A percentile compares a stretch with the other conserved stretches of the same genome.
phyloP scores from a whole-genome alignment of 495 filamentous ascomycete species.

The Penicillium roqueforti region DNA sequence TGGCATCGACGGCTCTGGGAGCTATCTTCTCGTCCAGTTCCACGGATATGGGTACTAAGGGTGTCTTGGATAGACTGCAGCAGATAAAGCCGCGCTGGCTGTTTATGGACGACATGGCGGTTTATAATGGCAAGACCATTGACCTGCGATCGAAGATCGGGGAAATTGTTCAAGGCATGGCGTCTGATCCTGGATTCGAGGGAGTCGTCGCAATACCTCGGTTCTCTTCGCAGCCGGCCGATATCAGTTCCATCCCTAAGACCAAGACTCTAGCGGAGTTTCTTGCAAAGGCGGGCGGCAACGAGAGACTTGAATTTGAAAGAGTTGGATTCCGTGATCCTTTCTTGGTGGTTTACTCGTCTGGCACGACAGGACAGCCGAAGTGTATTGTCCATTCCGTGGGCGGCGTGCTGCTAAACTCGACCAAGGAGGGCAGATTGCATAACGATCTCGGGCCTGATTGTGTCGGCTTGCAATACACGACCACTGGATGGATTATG shows the following conservation, averaged over 20 bases:
- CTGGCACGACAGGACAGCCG: slow-evolving; percentile 73
- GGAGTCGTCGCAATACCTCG: slow-evolving; percentile 64
- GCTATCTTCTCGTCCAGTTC: slow-evolving; percentile 67
- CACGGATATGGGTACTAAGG: slow-evolving; percentile 76
- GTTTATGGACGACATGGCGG: slow-evolving; percentile 72
- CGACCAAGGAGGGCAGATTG: slow-evolving; percentile 56
- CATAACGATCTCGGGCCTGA: slow-evolving; percentile 51
- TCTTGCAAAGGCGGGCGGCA: slow-evolving; percentile 38
- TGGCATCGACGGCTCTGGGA: slow-evolving; percentile 62
- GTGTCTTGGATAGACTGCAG: slow-evolving; percentile 66
- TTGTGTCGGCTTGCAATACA: slow-evolving; percentile 53
- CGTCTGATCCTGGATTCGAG: slow-evolving; percentile 52
- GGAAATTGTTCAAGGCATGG: slow-evolving; percentile 60
- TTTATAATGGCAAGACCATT: slow-evolving; percentile 73
- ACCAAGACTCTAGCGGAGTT: slow-evolving; percentile 52
- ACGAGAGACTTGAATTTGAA: slow-evolving; percentile 49
- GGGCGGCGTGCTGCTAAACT: slow-evolving; percentile 26
- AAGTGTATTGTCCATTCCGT: slow-evolving; percentile 72
- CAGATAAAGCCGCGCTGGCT: slow-evolving; percentile 69
- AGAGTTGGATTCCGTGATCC: slow-evolving; percentile 52
- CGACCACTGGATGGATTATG: slow-evolving; percentile 82
- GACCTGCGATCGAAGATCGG: slow-evolving; percentile 69
- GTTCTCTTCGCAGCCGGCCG: slow-evolving; percentile 51
- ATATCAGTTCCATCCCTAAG: slow-evolving; percentile 52
- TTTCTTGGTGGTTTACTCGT: slow-evolving; percentile 71